Conservation (phyloP, 305 asterid species). For the Fraxinus floribunda region DNA sequence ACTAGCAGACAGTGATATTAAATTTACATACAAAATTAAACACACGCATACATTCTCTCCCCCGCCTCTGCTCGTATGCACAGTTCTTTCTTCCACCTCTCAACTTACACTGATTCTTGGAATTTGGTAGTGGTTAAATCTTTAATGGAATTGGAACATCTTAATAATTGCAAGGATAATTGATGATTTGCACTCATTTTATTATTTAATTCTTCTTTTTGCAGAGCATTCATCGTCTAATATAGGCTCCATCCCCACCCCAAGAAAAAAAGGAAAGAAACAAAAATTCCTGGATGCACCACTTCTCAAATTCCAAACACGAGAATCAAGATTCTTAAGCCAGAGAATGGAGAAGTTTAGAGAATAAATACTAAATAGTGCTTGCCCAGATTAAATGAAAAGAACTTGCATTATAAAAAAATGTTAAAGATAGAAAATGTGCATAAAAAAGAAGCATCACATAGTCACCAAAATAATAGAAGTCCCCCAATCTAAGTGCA, state of each 20-base stretch:
- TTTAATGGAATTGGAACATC: not conserved
- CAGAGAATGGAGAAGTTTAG: not conserved
- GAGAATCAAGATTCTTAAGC: not conserved
- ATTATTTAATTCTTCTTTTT: not conserved
- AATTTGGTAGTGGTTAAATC: not conserved
- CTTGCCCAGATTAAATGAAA: not conserved
- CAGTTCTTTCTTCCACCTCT: not conserved
- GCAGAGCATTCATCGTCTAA: not conserved
- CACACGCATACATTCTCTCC: not conserved
- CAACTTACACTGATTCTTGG: not conserved
- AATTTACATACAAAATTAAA: not conserved
- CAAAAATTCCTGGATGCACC: not conserved
- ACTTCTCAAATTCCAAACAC: not conserved
- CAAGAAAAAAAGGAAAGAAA: not conserved
- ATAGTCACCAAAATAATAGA: not conserved
- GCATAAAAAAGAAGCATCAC: not conserved
- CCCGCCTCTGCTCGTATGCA: not conserved
- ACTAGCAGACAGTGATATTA: not conserved
- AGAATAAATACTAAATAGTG: not conserved
- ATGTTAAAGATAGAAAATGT: not conserved
- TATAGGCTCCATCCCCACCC: not conserved
- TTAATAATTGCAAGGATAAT: not conserved
- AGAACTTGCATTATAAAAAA: not conserved
- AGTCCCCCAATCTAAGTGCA: not conserved
- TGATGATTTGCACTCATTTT: not conserved